Conservation (phyloP, 371 early-diverging fungal genomes). For the Chytridium lagenaria region DNA sequence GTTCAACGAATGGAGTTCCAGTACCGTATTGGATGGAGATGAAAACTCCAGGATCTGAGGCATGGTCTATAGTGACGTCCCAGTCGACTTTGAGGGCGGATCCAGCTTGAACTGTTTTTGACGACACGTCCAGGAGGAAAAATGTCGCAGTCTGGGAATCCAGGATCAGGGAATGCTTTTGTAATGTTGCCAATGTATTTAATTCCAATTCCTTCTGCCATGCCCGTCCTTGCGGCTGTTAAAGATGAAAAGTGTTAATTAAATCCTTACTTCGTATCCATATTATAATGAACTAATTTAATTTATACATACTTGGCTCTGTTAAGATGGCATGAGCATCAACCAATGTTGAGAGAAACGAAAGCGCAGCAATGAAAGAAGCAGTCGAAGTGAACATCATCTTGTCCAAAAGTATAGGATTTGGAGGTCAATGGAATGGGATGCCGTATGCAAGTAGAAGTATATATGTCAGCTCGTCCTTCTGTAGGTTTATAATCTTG, state of each 20-base stretch:
- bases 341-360: too few relatives aligned
- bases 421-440: too few relatives aligned
- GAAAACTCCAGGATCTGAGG: constrained; percentile 37
- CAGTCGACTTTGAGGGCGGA: constrained; percentile 33
- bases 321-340: neutral
- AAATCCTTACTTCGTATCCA: neutral
- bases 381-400: too few relatives aligned
- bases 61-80: constrained; percentile 42
- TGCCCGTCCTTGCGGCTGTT: neutral
- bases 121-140: neutral
- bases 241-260: too few relatives aligned
- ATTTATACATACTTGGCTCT: neutral
- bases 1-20: constrained; percentile 16
- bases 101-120: constrained; percentile 37
- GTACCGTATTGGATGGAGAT: constrained; percentile 35
- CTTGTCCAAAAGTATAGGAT: too few relatives aligned
- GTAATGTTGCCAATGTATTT: constrained; percentile 10
- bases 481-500: too few relatives aligned
- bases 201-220: neutral
- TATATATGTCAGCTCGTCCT: too few relatives aligned
- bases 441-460: too few relatives aligned
- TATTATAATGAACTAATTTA: neutral
- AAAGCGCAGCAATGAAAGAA: too few relatives aligned
- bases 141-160: neutral
- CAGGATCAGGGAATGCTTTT: neutral